Evolutionary conservation across 1,139 yeast genomes (phyloP).

Genomic region (Meyerozyma carpophila): DNA sequence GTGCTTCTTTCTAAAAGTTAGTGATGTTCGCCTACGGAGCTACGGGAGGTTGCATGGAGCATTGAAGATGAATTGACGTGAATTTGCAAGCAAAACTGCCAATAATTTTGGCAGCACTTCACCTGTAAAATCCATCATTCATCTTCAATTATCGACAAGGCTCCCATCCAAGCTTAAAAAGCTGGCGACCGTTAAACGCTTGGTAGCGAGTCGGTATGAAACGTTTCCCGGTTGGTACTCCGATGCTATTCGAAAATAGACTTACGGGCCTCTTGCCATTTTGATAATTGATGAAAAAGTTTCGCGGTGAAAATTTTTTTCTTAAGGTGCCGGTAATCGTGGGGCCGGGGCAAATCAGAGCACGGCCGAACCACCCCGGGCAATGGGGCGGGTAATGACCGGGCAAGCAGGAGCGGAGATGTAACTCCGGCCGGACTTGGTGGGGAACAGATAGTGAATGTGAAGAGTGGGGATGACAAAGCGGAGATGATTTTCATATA

Average conservation of each 20-base stretch:
- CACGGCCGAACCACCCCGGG: too few species aligned
- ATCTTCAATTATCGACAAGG: constrained; percentile 23
- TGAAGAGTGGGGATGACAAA: neutral
- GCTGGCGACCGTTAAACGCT: constrained; percentile 10
- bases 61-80: neutral
- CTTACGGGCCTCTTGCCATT: constrained; percentile 97
- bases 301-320: neutral
- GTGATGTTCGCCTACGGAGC: constrained; percentile 12
- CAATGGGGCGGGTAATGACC: too few species aligned
- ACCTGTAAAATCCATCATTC: neutral
- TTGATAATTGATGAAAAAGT: constrained; percentile 24
- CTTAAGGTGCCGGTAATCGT: neutral
- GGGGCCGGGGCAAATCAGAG: neutral
- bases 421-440: neutral
- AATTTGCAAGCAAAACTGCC: neutral
- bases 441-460: neutral
- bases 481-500: neutral
- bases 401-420: neutral
- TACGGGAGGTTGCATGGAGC: neutral
- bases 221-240: constrained; percentile 5
- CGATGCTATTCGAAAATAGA: constrained; percentile 15
- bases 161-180: constrained; percentile 18
- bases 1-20: constrained; percentile 75
- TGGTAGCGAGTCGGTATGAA: constrained; percentile 9
- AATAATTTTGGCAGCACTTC: neutral